Evolutionary conservation across 305 asterid species (phyloP).

Genomic region (Fraxinus latifolia): DNA sequence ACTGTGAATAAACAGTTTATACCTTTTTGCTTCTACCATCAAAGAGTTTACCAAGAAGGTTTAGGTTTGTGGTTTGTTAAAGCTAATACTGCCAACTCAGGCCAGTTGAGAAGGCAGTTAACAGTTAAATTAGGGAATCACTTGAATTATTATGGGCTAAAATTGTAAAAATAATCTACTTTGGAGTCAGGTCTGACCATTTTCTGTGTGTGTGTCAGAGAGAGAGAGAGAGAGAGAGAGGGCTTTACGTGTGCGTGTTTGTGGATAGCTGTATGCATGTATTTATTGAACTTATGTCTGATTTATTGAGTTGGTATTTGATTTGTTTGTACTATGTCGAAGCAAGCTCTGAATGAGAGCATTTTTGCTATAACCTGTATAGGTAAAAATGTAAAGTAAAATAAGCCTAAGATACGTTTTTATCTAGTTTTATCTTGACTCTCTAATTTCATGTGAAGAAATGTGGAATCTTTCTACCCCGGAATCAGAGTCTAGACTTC

Average conservation of each 20-base stretch:
- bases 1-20: neutral
- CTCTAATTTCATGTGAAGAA: neutral
- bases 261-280: neutral
- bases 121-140: neutral
- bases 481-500: neutral
- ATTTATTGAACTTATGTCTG: neutral
- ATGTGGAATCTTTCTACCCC: slow-evolving; percentile 7
- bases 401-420: neutral
- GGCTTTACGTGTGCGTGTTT: neutral
- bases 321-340: neutral
- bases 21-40: neutral
- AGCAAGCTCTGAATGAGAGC: neutral
- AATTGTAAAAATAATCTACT: neutral
- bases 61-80: neutral
- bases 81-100: neutral
- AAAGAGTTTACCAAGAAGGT: neutral
- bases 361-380: neutral
- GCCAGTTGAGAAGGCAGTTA: neutral
- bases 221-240: neutral
- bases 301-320: neutral
- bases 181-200: neutral
- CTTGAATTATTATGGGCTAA: neutral
- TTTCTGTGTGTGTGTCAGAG: neutral
- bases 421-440: neutral
- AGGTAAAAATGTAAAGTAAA: neutral